These are phyloP conservation scores for Pythium rishiriense DNA, from an alignment of 352 stramenopile species.

Conservation along the genomic window DNA sequence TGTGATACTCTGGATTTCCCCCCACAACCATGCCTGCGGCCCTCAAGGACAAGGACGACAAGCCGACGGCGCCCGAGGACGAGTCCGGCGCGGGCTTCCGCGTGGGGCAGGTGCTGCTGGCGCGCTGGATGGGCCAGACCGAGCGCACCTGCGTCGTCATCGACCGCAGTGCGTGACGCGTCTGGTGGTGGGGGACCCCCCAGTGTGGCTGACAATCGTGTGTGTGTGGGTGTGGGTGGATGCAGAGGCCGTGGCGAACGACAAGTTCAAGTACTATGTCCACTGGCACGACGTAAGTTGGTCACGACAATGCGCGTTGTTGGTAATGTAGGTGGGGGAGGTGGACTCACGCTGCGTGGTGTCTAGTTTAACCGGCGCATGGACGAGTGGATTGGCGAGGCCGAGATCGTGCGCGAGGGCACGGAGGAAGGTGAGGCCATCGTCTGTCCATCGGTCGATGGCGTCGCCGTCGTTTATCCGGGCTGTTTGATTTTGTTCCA, in stretches of 20 bases:
- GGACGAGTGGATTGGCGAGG: conserved; percentile 87
- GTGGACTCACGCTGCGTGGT: not conserved
- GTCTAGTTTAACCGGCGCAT: conserved; percentile 84
- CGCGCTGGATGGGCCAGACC: conserved; percentile 74
- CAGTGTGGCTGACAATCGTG: too few relatives aligned
- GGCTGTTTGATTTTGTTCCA: not conserved
- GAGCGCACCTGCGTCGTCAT: conserved; percentile 83
- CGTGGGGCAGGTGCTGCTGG: conserved; percentile 63
- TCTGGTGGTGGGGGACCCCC: too few relatives aligned
- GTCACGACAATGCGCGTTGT: not conserved
- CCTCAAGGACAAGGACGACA: conserved; percentile 23
- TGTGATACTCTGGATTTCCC: conserved; percentile 4
- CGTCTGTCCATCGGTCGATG: not conserved
- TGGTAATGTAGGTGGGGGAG: not conserved
- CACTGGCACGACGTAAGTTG: conserved; percentile 76
- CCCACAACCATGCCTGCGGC: conserved; percentile 12
- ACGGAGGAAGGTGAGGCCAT: conserved; percentile 55
- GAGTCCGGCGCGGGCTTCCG: conserved; percentile 38
- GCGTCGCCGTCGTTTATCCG: not conserved
- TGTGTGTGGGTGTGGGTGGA: too few relatives aligned
- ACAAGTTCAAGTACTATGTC: conserved; percentile 84
- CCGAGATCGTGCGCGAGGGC: conserved; percentile 73
- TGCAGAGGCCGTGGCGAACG: conserved; percentile 48
- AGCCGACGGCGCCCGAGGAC: conserved; percentile 14
- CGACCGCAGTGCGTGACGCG: conserved; percentile 54